Percentiles rank a stretch among this genome's conserved stretches.
phyloP scores from a whole-genome alignment of 2,329 filamentous ascomycete species.

The Calonectria multiphialidica region DNA sequence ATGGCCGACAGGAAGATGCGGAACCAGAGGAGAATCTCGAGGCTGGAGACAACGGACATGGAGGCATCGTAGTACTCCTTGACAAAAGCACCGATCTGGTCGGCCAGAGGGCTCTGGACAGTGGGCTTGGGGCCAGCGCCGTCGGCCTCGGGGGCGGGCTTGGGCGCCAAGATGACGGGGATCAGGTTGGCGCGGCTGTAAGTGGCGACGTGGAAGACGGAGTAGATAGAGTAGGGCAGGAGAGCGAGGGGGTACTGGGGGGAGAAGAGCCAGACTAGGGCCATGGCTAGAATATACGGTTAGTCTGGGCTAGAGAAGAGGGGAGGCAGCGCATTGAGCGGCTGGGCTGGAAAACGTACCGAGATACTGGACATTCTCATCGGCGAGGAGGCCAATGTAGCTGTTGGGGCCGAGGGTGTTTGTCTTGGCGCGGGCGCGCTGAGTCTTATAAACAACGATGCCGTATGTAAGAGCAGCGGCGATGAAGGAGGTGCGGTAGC shows the following conservation, averaged over 20 bases:
- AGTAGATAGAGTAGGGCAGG: constrained; percentile 96
- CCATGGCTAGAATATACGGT: constrained; percentile 75
- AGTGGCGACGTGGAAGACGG: constrained; percentile 97
- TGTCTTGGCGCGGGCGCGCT: constrained; percentile 84
- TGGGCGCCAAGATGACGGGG: constrained; percentile 82
- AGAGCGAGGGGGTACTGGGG: constrained; percentile 92
- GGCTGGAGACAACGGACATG: constrained; percentile 90
- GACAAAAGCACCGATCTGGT: constrained; percentile 91
- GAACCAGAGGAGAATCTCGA: constrained; percentile 90
- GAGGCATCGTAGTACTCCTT: constrained; percentile 98
- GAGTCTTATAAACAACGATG: constrained; percentile 98
- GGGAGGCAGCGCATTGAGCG: constrained; percentile 1
- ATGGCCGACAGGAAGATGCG: constrained; percentile 85
- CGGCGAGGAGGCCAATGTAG: constrained; percentile 75
- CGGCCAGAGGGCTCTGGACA: constrained; percentile 73
- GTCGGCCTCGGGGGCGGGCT: constrained; percentile 64
- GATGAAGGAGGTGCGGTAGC: constrained; percentile 91
- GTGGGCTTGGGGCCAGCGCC: constrained; percentile 66
- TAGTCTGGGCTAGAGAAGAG: constrained; percentile 16
- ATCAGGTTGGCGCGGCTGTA: constrained; percentile 95
- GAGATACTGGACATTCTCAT: constrained; percentile 99
- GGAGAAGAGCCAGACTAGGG: constrained; percentile 92
- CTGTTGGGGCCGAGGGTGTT: constrained; percentile 72
- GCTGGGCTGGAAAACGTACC: constrained; percentile 62
- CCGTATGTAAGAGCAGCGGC: constrained; percentile 94